phyloP scores from a whole-genome alignment of 306 rosid genomes.

The Rosa multiflora region DNA sequence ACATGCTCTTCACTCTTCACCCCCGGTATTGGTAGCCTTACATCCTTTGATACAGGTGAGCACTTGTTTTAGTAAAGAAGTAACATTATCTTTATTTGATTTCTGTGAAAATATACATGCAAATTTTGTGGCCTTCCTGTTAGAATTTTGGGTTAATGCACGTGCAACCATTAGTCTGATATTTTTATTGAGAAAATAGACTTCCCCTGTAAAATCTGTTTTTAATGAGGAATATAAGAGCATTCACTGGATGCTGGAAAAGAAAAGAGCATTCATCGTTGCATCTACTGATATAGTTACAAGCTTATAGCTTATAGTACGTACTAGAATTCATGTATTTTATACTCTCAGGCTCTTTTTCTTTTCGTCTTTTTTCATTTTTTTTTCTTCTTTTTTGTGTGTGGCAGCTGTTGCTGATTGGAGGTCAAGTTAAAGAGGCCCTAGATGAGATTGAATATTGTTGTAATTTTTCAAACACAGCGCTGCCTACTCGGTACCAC shows the following conservation, averaged over 20 bases:
- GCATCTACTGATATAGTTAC: not conserved
- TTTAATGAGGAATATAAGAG: not conserved
- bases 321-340: not conserved
- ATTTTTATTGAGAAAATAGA: not conserved
- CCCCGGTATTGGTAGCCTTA: conserved; percentile 53
- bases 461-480: conserved; percentile 41
- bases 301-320: not conserved
- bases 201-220: not conserved
- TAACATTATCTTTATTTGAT: not conserved
- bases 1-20: conserved; percentile 50
- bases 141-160: not conserved
- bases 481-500: conserved; percentile 56
- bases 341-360: conserved; percentile 18
- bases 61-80: conserved; percentile 4
- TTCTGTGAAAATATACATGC: not conserved
- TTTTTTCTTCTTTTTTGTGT: not conserved
- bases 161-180: not conserved
- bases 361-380: not conserved
- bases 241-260: not conserved
- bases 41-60: conserved; percentile 80
- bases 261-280: not conserved
- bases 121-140: not conserved
- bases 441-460: conserved; percentile 47
- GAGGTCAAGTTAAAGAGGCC: conserved; percentile 68
- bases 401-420: conserved; percentile 62